Evolutionary conservation across 2,329 filamentous ascomycete species (phyloP), one percentile per base, ranked within the genome.

Genomic region (Lithohypha guttulata): DNA sequence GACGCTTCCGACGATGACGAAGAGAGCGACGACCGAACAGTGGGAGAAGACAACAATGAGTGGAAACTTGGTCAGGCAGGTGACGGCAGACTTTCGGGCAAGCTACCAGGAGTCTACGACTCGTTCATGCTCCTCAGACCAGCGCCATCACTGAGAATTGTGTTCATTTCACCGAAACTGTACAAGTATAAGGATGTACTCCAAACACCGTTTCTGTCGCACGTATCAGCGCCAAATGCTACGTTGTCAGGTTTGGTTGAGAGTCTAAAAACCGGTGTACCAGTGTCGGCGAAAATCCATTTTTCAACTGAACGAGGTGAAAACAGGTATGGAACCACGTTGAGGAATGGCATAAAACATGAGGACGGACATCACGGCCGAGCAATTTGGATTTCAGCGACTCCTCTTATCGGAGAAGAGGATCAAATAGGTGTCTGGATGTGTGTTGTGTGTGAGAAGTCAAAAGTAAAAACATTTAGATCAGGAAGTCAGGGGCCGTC

Each of bases 381-480:
- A 37, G 33, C 55, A 15, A 55, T 62, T 27, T 67, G 63, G 58
- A 55, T 66, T 5, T 63, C 65, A 34, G 65, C 62, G 40, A 67
- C 64, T 13, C 64, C 64, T 2, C 41, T 67, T 7, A 44, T 64
- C 8, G 64, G 62, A 4, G 54, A 51, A 14, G 62, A 66, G 40
- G 61, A 62, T 20, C 53, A 52, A 29, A 58, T 66, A 10, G 64
- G 64, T 4, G 64, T 67, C 1, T 67, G 64, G 64, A 66, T 67
- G 62, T 51, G 65, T 2, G 61, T 67, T 3, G 56, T 67, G 51
- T 60, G 65, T 1, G 63, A 66, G 39, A 56, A 59, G 25, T 39
- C 20, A 2, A 45, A 42, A 31, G 42, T 31, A 6, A n/a, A n/a
- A n/a, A n/a, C n/a, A n/a, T n/a, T n/a, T n/a, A n/a, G n/a, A n/a